Base-by-base conservation (phyloP, 2,329 filamentous ascomycete species). In the Aaosphaeria pasadenensis region DNA sequence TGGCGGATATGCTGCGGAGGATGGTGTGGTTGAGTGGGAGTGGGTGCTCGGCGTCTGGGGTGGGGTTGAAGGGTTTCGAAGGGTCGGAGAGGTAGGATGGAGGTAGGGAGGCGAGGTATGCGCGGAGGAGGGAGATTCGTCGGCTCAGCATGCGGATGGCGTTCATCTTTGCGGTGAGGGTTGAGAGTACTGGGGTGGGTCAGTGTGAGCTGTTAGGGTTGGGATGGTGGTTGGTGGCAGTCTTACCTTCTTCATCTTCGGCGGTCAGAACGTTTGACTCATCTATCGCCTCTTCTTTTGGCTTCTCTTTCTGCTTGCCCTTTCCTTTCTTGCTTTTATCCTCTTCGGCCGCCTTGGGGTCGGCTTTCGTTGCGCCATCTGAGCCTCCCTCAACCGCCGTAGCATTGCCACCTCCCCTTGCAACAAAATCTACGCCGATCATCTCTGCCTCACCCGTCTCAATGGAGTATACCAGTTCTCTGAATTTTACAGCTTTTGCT, bases 371-470 rank as follows among this genome's bases (percentile, higher is more conserved):
- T n/a, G 43, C 46, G 11, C 56, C 42, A 5, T 59, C 56, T 4
- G 49, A 64, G 60, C 50, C 66, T 58, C 63, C 72, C 60, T 59
- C 64, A 1, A 67, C 66, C 31, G 83, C 83, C 7, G 87, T 85
- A 28, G 91, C 91, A 62, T 89, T 92, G 42, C 88, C 89, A 42
- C 88, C 88, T 36, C 88, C 89, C 45, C 86, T 85, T 1, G 92
- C 91, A 17, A 99, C 87, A 56, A 91, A 95, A 70, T 96, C 91
- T 62, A 99, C 89, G 58, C 89, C 88, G 56, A 99, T 97, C 91
- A 96, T 96, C 71, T 99, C 94, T 1, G 91, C 91, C 69, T 97
- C 91, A 7, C 89, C 90, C 0, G 91, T 96, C 73, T 97, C 94
- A 2, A 97, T 85, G 0, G 87, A 87, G 69, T 94, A 97, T 1